Evolutionary conservation across 768 basidiomycete species (phyloP).

Genomic region (Naganishia vishniacii): DNA sequence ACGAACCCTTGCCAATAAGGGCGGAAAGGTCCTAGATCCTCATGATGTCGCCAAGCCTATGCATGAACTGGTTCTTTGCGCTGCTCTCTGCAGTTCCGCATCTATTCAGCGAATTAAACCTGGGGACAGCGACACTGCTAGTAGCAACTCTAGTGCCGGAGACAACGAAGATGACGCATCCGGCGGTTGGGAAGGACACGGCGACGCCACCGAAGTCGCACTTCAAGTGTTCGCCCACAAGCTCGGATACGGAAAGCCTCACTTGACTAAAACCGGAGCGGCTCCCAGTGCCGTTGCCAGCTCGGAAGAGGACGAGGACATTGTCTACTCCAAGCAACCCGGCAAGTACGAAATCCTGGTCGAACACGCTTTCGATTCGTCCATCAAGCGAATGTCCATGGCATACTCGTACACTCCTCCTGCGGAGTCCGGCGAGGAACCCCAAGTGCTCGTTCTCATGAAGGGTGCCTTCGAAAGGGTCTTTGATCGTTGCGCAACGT

Average conservation of each 20-base stretch:
- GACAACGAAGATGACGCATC: constrained; percentile 43
- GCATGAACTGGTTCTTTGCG: constrained; percentile 47
- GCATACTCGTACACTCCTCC: constrained; percentile 38
- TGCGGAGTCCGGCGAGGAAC: constrained; percentile 20
- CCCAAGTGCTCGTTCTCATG: constrained; percentile 41
- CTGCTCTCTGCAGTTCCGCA: constrained; percentile 51
- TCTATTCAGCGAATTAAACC: constrained; percentile 35
- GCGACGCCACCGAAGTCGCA: constrained; percentile 59
- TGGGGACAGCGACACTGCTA: constrained; percentile 23
- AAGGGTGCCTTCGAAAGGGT: constrained; percentile 54
- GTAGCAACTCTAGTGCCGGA: neutral
- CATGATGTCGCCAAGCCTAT: constrained; percentile 44
- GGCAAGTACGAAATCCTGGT: constrained; percentile 48
- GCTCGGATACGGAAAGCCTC: constrained; percentile 52
- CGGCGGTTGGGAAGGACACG: constrained; percentile 51
- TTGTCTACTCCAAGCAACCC: constrained; percentile 33
- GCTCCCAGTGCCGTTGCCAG: constrained; percentile 22
- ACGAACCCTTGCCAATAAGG: constrained; percentile 7
- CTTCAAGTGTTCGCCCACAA: constrained; percentile 57
- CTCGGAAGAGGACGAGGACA: constrained; percentile 29
- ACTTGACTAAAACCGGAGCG: constrained; percentile 40
- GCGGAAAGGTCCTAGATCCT: constrained; percentile 33
- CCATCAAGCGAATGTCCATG: constrained; percentile 55
- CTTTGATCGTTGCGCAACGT: constrained; percentile 52
- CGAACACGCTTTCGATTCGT: constrained; percentile 56